phyloP scores from a whole-genome alignment of 1,284 basidiomycete genomes.

The Irpex sp. region DNA sequence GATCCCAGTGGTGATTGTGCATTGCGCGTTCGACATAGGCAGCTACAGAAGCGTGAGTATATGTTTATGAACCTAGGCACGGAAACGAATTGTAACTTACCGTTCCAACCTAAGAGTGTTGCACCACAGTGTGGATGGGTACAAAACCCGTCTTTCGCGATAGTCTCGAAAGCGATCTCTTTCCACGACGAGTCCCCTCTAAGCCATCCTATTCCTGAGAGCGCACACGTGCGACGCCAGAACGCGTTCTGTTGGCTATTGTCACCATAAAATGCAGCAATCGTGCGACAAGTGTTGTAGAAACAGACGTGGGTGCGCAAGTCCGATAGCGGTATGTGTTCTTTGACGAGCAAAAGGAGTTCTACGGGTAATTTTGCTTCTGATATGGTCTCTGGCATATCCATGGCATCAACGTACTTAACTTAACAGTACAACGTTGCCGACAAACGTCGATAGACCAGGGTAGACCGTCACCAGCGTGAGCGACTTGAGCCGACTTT shows the following conservation, averaged over 20 bases:
- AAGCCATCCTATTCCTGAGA: slow-evolving; percentile 13
- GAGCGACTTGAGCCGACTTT: background rate
- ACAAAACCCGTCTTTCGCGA: slow-evolving; percentile 14
- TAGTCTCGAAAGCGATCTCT: slow-evolving; percentile 14
- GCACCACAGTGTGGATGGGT: slow-evolving; percentile 13
- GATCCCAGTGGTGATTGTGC: slow-evolving; percentile 7
- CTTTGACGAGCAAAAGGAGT: slow-evolving; percentile 14
- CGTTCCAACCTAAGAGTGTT: slow-evolving; percentile 11
- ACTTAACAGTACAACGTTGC: background rate
- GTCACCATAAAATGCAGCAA: slow-evolving; percentile 12
- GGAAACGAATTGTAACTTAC: background rate
- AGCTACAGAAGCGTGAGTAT: background rate
- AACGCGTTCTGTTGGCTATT: slow-evolving; percentile 14
- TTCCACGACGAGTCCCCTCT: slow-evolving; percentile 11
- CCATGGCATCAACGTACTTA: background rate
- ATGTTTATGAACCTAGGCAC: too few species aligned
- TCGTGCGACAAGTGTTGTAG: slow-evolving; percentile 14
- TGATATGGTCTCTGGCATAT: background rate
- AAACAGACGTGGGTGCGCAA: slow-evolving; percentile 21
- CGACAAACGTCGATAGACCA: background rate
- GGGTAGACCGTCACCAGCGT: background rate
- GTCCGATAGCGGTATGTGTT: slow-evolving; percentile 11
- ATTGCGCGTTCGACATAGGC: slow-evolving; percentile 3
- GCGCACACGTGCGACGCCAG: slow-evolving; percentile 13
- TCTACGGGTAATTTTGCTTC: slow-evolving; percentile 12